phyloP scores from a whole-genome alignment of 441 rosid genomes.

The Erodium moschatum region DNA sequence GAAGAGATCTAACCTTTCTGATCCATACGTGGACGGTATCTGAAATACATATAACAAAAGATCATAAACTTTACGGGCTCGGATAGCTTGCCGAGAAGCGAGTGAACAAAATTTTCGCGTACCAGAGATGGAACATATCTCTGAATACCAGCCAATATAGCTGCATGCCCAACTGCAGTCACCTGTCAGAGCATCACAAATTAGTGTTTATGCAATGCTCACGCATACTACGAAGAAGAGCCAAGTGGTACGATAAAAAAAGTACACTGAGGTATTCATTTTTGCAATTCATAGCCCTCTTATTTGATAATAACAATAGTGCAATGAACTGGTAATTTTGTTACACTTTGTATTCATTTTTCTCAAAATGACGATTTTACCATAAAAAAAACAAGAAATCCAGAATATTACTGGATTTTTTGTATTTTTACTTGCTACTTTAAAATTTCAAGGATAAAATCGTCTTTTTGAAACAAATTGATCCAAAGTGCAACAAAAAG shows the following conservation, averaged over 20 bases:
- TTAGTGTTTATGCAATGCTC: neutral
- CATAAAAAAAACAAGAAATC: too few relatives aligned
- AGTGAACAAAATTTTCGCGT: conserved; percentile 16
- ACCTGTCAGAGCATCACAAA: conserved; percentile 38
- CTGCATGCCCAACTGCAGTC: conserved; percentile 96
- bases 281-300: too few relatives aligned
- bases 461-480: too few relatives aligned
- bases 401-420: too few relatives aligned
- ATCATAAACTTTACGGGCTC: conserved; percentile 9
- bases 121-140: conserved; percentile 90
- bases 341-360: too few relatives aligned
- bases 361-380: too few relatives aligned
- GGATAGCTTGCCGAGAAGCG: conserved; percentile 9
- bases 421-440: too few relatives aligned
- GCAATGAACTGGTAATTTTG: neutral
- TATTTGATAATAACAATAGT: neutral
- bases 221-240: neutral
- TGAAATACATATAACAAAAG: conserved; percentile 22
- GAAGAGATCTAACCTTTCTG: conserved; percentile 83
- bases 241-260: neutral
- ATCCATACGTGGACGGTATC: conserved; percentile 94
- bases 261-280: neutral
- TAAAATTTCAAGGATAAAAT: too few relatives aligned
- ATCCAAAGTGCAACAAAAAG: neutral
- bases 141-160: conserved; percentile 93